Evolutionary conservation across 106 monocot genomes (phyloP), one percentile per base, ranked within the genome.

Genomic region (Amphibolis antarctica): DNA sequence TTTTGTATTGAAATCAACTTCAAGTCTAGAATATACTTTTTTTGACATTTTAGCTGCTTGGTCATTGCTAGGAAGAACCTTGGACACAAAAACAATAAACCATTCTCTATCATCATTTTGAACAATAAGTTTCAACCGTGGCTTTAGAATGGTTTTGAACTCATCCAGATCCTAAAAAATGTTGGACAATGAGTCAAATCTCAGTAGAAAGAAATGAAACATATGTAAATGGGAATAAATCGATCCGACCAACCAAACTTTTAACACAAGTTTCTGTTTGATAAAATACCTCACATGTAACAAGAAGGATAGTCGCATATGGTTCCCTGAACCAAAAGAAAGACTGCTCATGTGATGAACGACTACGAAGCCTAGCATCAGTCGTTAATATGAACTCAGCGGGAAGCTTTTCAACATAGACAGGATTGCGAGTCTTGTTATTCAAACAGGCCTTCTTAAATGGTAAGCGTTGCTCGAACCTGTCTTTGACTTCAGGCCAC

Each of bases 71-170:
- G 90, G 90, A 51, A 79, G 81, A 78, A 80, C 86, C 78, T 81
- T 98, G 25, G 96, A 98, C 51, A 98, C 87, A 81, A 85, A 98
- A 21, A 98, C 87, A 68, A 98, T 87, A 64, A 98, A 91, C 90
- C 87, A 98, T 50, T 98, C 96, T 23, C 77, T 77, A 18, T 98
- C 96, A 74, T 98, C 96, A 85, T 98, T 98, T 77, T 98, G 96
- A 64, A 90, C 82, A 60, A 98, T 86, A 42, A 98, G 70, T 74
- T 91, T 98, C 46, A 98, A 67, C 44, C 96, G 69, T 43, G 96
- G 96, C 65, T 91, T 98, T 59, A 98, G 46, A 79, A 98, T 98
- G 31, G 86, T 98, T 81, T 86, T 98, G 66, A 91, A 98, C 56
- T 91, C 90, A 71, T 98, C 96, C 68, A 98, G 80, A 75, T 98